These are phyloP conservation scores for Puccinia polysora DNA, from an alignment of 1,284 basidiomycete genomes.

Conservation along the genomic window DNA sequence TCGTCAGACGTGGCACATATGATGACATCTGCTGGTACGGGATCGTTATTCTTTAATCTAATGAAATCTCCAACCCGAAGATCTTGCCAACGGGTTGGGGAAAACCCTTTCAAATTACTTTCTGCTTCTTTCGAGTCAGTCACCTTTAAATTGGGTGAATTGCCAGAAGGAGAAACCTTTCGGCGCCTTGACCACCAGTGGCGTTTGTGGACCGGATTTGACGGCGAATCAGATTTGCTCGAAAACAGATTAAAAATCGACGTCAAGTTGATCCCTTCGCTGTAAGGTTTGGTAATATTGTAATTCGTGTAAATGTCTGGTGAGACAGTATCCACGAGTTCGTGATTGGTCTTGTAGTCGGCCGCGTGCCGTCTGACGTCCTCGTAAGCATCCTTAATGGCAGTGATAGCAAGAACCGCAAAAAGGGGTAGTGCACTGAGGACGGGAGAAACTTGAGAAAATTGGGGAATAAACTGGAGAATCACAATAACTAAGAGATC, in stretches of 20 bases:
- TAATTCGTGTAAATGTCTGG: constrained; percentile 62
- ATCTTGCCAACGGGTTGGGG: constrained; percentile 71
- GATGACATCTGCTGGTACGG: constrained; percentile 83
- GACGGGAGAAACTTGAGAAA: constrained; percentile 86
- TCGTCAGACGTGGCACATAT: constrained; percentile 89
- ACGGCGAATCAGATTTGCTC: constrained; percentile 16
- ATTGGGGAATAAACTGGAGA: constrained; percentile 89
- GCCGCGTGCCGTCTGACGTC: constrained; percentile 96
- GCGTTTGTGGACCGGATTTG: not conserved
- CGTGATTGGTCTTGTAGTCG: constrained; percentile 71
- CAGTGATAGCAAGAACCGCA: constrained; percentile 80
- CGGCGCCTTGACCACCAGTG: constrained; percentile 34
- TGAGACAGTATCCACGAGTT: constrained; percentile 45
- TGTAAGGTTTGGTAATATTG: constrained; percentile 44
- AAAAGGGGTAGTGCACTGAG: constrained; percentile 86
- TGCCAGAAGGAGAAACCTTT: not conserved
- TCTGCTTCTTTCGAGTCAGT: constrained; percentile 11
- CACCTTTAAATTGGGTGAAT: constrained; percentile 36
- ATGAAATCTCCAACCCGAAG: constrained; percentile 90
- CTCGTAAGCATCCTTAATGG: constrained; percentile 91
- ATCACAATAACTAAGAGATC: constrained; percentile 67
- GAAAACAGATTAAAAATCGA: constrained; percentile 61
- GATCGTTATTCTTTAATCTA: constrained; percentile 79
- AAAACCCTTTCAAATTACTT: constrained; percentile 7
- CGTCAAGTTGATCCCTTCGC: constrained; percentile 59